Conservation (phyloP, 2,329 filamentous ascomycete genomes). For the Myrmaecium sp. region DNA sequence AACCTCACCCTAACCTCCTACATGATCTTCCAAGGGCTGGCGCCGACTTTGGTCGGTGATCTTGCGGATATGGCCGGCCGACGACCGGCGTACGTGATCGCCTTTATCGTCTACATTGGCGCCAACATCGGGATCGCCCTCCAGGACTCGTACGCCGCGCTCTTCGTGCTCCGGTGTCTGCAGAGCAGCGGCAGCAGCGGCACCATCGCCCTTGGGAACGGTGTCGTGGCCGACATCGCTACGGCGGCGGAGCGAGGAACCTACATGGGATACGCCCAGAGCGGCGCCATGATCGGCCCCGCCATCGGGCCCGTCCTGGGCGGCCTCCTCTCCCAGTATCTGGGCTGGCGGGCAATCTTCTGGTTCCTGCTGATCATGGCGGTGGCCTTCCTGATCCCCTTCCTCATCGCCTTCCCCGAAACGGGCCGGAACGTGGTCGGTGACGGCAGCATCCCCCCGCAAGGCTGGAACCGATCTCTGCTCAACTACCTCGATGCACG, state of each 20-base stretch:
- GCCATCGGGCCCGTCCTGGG: slow-evolving; percentile 19
- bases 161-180: slow-evolving; percentile 18
- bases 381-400: slow-evolving; percentile 15
- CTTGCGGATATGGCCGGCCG: slow-evolving; percentile 34
- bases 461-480: slow-evolving; percentile 12
- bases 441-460: slow-evolving; percentile 11
- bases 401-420: slow-evolving; percentile 23
- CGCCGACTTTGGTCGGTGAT: slow-evolving; percentile 34
- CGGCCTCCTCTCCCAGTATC: slow-evolving; percentile 15
- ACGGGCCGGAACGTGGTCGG: slow-evolving; percentile 18
- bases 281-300: slow-evolving; percentile 11
- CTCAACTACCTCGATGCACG: slow-evolving; percentile 14
- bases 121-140: slow-evolving; percentile 19
- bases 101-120: slow-evolving; percentile 15
- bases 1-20: slow-evolving; percentile 27
- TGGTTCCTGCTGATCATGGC: slow-evolving; percentile 25
- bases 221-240: slow-evolving; percentile 24
- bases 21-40: slow-evolving; percentile 33
- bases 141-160: slow-evolving; percentile 15
- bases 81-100: slow-evolving; percentile 32
- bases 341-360: slow-evolving; percentile 24
- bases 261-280: slow-evolving; percentile 23
- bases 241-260: slow-evolving; percentile 23
- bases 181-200: slow-evolving; percentile 23
- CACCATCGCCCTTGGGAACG: slow-evolving; percentile 24